Conservation (phyloP, 148 eudicot genomes). For the Heliamphora exappendiculata region DNA sequence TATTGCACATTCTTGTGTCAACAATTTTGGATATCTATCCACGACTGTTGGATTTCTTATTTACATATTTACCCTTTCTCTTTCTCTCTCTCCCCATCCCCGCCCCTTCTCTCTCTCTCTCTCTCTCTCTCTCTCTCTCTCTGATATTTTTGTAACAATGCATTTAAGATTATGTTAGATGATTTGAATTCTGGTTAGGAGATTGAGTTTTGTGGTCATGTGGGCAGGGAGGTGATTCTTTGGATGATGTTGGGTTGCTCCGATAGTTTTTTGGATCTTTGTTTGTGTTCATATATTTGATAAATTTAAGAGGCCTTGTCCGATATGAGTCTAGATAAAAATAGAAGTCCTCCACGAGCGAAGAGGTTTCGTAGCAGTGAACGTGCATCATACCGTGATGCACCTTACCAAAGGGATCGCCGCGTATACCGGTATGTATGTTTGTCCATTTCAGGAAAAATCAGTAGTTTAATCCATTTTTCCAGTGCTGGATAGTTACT, state of each 20-base stretch:
- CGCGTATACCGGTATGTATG: slow-evolving; percentile 25
- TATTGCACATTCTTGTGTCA: neutral
- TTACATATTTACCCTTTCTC: too few species aligned
- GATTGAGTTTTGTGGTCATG: slow-evolving; percentile 4
- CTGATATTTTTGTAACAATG: too few species aligned
- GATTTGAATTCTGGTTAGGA: neutral
- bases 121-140: neutral
- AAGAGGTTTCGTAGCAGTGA: slow-evolving; percentile 39
- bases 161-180: neutral
- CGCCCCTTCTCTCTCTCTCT: neutral
- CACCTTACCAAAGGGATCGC: slow-evolving; percentile 50
- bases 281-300: neutral
- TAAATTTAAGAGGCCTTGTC: neutral
- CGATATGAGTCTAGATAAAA: slow-evolving; percentile 22
- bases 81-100: too few species aligned
- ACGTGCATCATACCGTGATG: slow-evolving; percentile 41
- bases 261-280: neutral
- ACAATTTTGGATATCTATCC: neutral
- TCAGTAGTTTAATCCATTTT: neutral
- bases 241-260: neutral
- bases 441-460: neutral
- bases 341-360: slow-evolving; percentile 17
- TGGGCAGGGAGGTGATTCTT: slow-evolving; percentile 7
- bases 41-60: neutral
- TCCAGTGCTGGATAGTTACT: neutral